phyloP scores from a whole-genome alignment of 148 eudicot species.

The Hydrangea macrophylla region DNA sequence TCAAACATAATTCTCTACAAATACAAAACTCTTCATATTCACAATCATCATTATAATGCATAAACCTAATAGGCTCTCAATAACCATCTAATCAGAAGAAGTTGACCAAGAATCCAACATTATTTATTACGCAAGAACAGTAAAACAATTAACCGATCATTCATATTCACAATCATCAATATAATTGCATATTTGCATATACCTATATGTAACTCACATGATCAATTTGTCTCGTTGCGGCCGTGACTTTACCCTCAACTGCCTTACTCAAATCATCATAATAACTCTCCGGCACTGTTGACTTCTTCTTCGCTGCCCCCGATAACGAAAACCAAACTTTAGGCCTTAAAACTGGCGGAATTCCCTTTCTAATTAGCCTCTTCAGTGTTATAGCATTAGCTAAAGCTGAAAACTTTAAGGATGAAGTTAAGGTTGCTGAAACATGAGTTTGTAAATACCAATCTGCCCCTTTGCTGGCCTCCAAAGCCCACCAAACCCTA shows the following conservation, averaged over 20 bases:
- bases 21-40: too few species aligned
- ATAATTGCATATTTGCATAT: neutral
- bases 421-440: slow-evolving; percentile 59
- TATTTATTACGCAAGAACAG: neutral
- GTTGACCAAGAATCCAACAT: slow-evolving; percentile 3
- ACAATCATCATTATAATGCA: too few species aligned
- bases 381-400: slow-evolving; percentile 74
- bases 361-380: slow-evolving; percentile 82
- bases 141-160: neutral
- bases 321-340: slow-evolving; percentile 88
- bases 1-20: too few species aligned
- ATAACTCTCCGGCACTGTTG: slow-evolving; percentile 89
- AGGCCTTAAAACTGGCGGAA: slow-evolving; percentile 80
- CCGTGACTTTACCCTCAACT: slow-evolving; percentile 69
- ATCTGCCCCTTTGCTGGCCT: slow-evolving; percentile 81
- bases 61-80: too few species aligned
- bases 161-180: neutral
- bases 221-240: slow-evolving; percentile 95
- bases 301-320: slow-evolving; percentile 96
- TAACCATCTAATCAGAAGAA: too few species aligned
- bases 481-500: slow-evolving; percentile 91
- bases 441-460: slow-evolving; percentile 78
- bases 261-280: slow-evolving; percentile 73
- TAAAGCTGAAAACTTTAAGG: slow-evolving; percentile 68
- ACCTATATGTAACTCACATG: slow-evolving; percentile 60